A percentile compares a stretch with the other conserved stretches of the same genome.
These are phyloP conservation scores for Fusarium guadeloupense DNA, from an alignment of 2,329 filamentous ascomycete species.

Conservation along the genomic window DNA sequence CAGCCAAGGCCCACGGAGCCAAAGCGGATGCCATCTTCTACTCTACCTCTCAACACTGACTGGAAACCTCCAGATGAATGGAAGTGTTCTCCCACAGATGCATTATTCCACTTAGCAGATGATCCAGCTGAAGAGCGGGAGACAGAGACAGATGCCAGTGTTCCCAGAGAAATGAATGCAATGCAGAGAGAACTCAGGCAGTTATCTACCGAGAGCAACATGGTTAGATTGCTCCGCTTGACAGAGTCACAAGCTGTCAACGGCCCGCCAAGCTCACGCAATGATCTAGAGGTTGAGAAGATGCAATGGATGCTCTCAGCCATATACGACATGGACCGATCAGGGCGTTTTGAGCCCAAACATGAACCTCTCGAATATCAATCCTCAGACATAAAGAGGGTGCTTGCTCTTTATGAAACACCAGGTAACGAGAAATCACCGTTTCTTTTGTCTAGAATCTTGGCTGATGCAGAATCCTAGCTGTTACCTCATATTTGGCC, in stretches of 20 bases:
- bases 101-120: not conserved
- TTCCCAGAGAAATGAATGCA: conserved; percentile 5
- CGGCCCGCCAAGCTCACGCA: not conserved
- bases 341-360: not conserved
- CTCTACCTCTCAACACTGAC: conserved; percentile 5
- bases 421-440: conserved; percentile 1
- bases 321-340: conserved; percentile 56
- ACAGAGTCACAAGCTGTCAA: not conserved
- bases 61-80: conserved; percentile 26
- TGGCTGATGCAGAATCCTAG: conserved; percentile 2
- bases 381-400: conserved; percentile 9
- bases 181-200: conserved; percentile 19
- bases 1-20: not conserved
- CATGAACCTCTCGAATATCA: conserved; percentile 40
- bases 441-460: fast-evolving
- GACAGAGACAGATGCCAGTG: not conserved
- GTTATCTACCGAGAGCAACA: conserved; percentile 11
- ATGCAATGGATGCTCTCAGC: conserved; percentile 69
- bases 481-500: conserved; percentile 24
- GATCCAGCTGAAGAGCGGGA: not conserved
- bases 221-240: conserved; percentile 12
- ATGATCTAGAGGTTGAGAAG: conserved; percentile 60
- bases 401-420: conserved; percentile 30
- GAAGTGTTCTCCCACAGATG: conserved; percentile 24
- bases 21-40: conserved; percentile 20